These are phyloP conservation scores for Tolypocladium amazonense DNA, from an alignment of 2,329 filamentous ascomycete species.

Conservation along the genomic window DNA sequence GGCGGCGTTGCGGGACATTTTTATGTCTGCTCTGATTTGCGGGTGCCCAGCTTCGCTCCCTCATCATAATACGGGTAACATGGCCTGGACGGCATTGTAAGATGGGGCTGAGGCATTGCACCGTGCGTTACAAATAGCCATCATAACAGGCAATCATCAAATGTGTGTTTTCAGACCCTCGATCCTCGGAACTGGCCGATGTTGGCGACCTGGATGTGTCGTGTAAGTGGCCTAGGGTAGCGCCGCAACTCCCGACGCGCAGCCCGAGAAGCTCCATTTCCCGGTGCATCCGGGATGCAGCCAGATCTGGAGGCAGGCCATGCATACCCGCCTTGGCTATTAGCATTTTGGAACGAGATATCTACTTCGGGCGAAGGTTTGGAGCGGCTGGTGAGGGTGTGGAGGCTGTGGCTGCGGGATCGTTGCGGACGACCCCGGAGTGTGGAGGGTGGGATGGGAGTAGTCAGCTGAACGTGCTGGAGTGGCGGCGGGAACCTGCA, in stretches of 20 bases:
- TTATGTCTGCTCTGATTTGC: not conserved
- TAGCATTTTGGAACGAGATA: too few relatives aligned
- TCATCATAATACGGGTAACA: not conserved
- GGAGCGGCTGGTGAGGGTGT: not conserved
- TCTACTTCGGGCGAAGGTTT: not conserved
- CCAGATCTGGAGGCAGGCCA: too few relatives aligned
- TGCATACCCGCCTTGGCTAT: not conserved
- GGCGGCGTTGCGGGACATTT: constrained; percentile 2
- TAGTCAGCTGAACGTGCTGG: not conserved
- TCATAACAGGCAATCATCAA: not conserved
- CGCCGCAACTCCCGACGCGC: not conserved
- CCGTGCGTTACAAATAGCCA: not conserved
- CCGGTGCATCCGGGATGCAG: not conserved
- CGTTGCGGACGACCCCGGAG: not conserved
- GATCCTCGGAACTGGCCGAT: not conserved
- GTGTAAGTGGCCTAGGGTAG: not conserved
- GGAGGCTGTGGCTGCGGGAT: not conserved
- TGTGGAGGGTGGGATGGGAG: not conserved
- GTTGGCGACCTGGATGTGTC: not conserved
- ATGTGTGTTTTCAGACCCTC: not conserved
- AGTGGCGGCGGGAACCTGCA: not conserved
- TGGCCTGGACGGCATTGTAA: not conserved
- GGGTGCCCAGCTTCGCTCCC: not conserved
- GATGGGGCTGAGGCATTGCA: not conserved
- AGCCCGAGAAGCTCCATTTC: not conserved